These are phyloP conservation scores for Pseudopyrenochaeta lycopersici DNA, from an alignment of 2,329 filamentous ascomycete species.

Conservation along the genomic window DNA sequence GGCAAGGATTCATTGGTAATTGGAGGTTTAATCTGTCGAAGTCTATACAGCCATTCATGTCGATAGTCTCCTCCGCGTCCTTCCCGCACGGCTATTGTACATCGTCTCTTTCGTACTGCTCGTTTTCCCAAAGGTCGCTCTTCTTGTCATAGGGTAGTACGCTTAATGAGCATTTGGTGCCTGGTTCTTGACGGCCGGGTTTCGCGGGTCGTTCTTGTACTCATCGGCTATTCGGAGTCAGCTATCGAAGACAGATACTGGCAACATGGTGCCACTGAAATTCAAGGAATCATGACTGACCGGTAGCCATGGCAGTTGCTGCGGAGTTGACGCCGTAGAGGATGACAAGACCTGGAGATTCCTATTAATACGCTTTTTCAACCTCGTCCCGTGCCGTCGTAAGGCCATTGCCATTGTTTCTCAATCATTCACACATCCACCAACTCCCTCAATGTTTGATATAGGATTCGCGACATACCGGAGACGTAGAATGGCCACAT, in stretches of 20 bases:
- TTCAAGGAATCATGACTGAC: constrained; percentile 64
- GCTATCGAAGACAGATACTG: constrained; percentile 10
- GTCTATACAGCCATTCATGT: constrained; percentile 46
- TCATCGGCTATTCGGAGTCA: constrained; percentile 73
- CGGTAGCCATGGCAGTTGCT: constrained; percentile 77
- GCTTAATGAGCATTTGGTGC: constrained; percentile 40
- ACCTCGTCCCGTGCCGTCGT: background rate
- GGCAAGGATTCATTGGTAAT: constrained; percentile 5
- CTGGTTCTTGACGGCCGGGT: constrained; percentile 63
- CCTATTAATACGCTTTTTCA: constrained; percentile 25
- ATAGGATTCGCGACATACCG: constrained; percentile 69
- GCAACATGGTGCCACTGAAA: background rate
- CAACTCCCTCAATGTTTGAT: background rate
- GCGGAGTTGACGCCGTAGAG: constrained; percentile 90
- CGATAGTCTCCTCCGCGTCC: constrained; percentile 15
- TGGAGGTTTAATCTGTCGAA: constrained; percentile 27
- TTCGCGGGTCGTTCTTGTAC: constrained; percentile 97
- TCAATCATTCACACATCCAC: background rate
- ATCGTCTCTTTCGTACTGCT: constrained; percentile 35
- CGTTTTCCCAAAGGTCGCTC: constrained; percentile 19
- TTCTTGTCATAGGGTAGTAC: constrained; percentile 16
- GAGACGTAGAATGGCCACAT: constrained; percentile 94
- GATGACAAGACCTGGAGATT: constrained; percentile 75
- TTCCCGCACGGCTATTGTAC: constrained; percentile 47
- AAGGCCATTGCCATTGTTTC: constrained; percentile 17